Percentiles rank a stretch among this genome's conserved stretches.
phyloP scores from a whole-genome alignment of 768 basidiomycete genomes.

The Tylopilus vinaceipallidus region DNA sequence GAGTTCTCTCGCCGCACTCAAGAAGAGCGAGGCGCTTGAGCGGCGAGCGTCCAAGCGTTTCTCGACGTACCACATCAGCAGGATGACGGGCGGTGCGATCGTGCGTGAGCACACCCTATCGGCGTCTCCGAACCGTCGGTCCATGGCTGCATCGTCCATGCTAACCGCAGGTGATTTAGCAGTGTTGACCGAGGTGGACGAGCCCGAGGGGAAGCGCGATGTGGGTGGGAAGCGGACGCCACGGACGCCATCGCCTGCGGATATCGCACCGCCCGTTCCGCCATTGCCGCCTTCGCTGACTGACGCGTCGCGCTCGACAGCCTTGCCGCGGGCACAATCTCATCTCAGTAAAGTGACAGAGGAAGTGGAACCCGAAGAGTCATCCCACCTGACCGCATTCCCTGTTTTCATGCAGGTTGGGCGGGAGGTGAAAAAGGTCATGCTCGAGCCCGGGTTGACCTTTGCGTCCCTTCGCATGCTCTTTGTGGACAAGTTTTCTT shows the following conservation, averaged over 20 bases:
- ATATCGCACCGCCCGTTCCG: slow-evolving; percentile 39
- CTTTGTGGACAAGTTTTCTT: slow-evolving; percentile 94
- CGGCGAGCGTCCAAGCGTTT: slow-evolving; percentile 94
- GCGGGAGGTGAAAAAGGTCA: slow-evolving; percentile 85
- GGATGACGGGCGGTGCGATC: slow-evolving; percentile 70
- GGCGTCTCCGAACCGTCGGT: slow-evolving; percentile 58
- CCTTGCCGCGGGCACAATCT: not conserved
- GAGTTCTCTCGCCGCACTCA: slow-evolving; percentile 82
- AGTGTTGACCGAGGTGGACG: slow-evolving; percentile 71
- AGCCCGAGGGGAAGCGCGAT: slow-evolving; percentile 31
- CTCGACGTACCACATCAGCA: slow-evolving; percentile 90
- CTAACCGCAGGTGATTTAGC: slow-evolving; percentile 72
- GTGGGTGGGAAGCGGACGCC: slow-evolving; percentile 27
- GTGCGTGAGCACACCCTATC: slow-evolving; percentile 48
- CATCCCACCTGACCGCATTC: slow-evolving; percentile 34
- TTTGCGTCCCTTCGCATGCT: slow-evolving; percentile 77
- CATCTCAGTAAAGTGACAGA: slow-evolving; percentile 19
- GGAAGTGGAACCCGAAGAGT: slow-evolving; percentile 22
- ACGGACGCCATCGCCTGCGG: slow-evolving; percentile 37
- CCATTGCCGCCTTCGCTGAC: slow-evolving; percentile 48
- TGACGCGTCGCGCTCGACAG: slow-evolving; percentile 31
- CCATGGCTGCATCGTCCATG: slow-evolving; percentile 59
- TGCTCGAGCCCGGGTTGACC: slow-evolving; percentile 65
- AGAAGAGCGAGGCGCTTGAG: slow-evolving; percentile 82
- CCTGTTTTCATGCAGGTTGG: slow-evolving; percentile 88